Conservation (phyloP, 148 eudicot genomes). For the Silene uniflora region DNA sequence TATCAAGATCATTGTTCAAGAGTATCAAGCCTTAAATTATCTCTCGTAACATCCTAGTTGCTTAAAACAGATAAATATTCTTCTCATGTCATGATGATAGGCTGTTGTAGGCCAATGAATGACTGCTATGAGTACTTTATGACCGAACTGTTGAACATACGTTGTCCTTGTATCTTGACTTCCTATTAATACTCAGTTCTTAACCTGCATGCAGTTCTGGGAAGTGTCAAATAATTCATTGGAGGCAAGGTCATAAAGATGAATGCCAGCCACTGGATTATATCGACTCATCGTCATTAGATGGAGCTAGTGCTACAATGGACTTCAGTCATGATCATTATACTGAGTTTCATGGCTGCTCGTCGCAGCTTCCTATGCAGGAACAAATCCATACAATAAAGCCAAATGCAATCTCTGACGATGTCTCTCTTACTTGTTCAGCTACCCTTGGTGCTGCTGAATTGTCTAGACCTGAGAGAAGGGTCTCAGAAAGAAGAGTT, state of each 20-base stretch:
- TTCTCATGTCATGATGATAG: neutral
- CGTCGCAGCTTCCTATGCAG: constrained; percentile 12
- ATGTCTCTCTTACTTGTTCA: constrained; percentile 14
- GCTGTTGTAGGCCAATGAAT: too few relatives aligned
- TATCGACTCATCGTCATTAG: constrained; percentile 35
- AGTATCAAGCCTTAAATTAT: neutral
- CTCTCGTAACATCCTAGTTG: neutral
- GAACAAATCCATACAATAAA: constrained; percentile 10
- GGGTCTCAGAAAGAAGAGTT: constrained; percentile 39
- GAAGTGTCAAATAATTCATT: constrained; percentile 88
- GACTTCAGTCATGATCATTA: constrained; percentile 28
- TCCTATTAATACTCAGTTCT: constrained; percentile 18
- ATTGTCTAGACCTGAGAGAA: constrained; percentile 34
- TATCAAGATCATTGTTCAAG: neutral
- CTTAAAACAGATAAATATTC: neutral
- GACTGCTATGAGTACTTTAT: too few relatives aligned
- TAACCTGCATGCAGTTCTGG: constrained; percentile 71
- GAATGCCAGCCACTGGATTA: constrained; percentile 62
- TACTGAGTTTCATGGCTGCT: constrained; percentile 15
- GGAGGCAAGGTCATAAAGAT: constrained; percentile 97
- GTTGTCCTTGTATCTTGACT: neutral
- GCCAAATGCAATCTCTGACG: constrained; percentile 22
- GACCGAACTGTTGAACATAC: neutral
- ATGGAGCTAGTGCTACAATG: constrained; percentile 33
- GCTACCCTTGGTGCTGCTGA: constrained; percentile 28